These are phyloP conservation scores for Fusarium tanahbumbuense DNA, from an alignment of 2,329 filamentous ascomycete species.

Conservation along the genomic window DNA sequence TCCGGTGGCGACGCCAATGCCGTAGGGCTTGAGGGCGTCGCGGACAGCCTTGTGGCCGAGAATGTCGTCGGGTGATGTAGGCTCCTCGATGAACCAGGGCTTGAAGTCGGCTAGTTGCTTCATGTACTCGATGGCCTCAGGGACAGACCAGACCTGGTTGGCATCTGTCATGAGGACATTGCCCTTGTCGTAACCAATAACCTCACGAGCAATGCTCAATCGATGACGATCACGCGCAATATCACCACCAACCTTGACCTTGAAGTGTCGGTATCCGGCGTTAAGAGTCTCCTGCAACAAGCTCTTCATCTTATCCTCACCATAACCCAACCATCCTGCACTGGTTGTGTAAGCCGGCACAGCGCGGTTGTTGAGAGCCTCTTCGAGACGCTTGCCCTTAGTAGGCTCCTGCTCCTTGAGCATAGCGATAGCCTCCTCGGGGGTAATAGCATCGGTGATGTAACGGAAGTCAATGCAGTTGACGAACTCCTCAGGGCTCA, in stretches of 20 bases:
- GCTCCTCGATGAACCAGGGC: slow-evolving; percentile 96
- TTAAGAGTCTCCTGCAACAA: slow-evolving; percentile 79
- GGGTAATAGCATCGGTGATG: slow-evolving; percentile 92
- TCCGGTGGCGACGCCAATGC: slow-evolving; percentile 88
- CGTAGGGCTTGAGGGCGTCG: slow-evolving; percentile 78
- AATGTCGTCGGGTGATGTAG: slow-evolving; percentile 89
- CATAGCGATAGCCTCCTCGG: slow-evolving; percentile 81
- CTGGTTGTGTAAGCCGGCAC: slow-evolving; percentile 93
- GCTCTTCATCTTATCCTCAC: slow-evolving; percentile 84
- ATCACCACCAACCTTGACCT: slow-evolving; percentile 85
- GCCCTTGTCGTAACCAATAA: slow-evolving; percentile 84
- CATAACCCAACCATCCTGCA: slow-evolving; percentile 92
- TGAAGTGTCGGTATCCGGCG: slow-evolving; percentile 87
- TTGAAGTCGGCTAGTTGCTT: slow-evolving; percentile 82
- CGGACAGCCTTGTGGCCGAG: slow-evolving; percentile 88
- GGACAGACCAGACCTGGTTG: slow-evolving; percentile 92
- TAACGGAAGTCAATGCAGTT: slow-evolving; percentile 93
- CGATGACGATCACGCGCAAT: slow-evolving; percentile 78
- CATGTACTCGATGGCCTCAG: slow-evolving; percentile 91
- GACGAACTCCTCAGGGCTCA: slow-evolving; percentile 89
- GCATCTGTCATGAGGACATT: slow-evolving; percentile 94
- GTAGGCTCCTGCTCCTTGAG: slow-evolving; percentile 73
- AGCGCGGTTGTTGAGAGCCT: slow-evolving; percentile 78
- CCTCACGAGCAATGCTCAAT: slow-evolving; percentile 78
- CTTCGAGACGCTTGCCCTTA: slow-evolving; percentile 77